phyloP scores from a whole-genome alignment of 306 rosid genomes.

The Myrica gale region DNA sequence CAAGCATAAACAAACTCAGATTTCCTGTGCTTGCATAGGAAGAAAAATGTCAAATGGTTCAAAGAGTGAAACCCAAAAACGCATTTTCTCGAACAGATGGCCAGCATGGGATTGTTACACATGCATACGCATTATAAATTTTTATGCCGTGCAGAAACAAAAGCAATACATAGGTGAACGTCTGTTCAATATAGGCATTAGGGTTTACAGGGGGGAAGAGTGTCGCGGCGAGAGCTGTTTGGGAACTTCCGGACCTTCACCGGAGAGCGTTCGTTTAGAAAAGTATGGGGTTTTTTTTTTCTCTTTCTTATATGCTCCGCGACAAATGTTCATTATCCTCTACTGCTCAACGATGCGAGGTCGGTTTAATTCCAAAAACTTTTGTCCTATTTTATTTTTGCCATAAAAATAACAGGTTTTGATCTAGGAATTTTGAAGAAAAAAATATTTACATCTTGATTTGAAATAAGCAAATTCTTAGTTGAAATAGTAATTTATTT shows the following conservation, averaged over 20 bases:
- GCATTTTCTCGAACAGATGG: constrained; percentile 32
- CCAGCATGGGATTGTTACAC: constrained; percentile 9
- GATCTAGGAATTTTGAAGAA: too few species aligned
- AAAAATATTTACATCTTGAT: too few species aligned
- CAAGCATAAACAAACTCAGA: background rate
- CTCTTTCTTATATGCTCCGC: background rate
- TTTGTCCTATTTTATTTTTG: too few species aligned
- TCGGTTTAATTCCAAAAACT: background rate
- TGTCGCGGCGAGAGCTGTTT: constrained; percentile 1
- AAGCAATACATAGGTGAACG: background rate
- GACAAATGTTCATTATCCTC: background rate
- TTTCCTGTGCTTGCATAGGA: background rate
- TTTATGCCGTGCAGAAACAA: background rate
- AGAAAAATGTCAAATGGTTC: background rate
- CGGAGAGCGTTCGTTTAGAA: constrained; percentile 9
- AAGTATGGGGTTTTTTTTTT: background rate
- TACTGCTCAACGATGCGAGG: background rate
- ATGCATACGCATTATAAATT: background rate
- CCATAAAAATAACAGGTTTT: too few species aligned
- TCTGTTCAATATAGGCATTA: background rate
- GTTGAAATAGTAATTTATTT: too few species aligned
- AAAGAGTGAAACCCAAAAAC: background rate
- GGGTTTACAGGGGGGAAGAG: constrained; percentile 31
- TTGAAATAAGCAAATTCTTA: too few species aligned
- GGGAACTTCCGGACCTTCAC: constrained; percentile 20